Conservation (phyloP, 2,329 filamentous ascomycete genomes). For the Xylariaceae sp. region DNA sequence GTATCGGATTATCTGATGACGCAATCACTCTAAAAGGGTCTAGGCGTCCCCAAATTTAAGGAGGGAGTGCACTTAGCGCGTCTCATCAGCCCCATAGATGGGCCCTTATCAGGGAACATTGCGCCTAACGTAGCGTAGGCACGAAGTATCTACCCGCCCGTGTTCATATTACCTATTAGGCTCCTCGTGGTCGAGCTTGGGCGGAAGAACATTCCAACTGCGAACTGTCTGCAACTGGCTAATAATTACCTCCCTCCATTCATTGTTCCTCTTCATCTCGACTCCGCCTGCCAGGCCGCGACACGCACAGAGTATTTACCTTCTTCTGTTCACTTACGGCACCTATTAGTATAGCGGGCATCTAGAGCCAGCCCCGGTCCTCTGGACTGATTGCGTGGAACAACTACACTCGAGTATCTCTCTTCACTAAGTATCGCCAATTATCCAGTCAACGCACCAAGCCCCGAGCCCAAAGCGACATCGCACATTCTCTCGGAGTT, state of each 20-base stretch:
- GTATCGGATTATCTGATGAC: constrained; percentile 23
- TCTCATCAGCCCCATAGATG: constrained; percentile 4
- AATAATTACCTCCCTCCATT: background rate
- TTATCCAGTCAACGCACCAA: background rate
- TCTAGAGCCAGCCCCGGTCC: background rate
- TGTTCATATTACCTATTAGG: background rate
- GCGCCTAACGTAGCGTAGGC: too few species aligned
- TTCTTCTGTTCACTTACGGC: background rate
- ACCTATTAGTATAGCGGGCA: background rate
- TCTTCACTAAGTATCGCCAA: constrained; percentile 2
- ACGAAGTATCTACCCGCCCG: too few species aligned
- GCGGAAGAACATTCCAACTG: background rate
- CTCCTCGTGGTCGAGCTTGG: background rate
- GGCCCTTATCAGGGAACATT: background rate
- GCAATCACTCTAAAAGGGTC: constrained; percentile 15
- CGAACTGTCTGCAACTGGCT: background rate
- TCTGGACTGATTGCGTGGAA: background rate
- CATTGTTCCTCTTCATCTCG: background rate
- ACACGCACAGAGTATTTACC: background rate
- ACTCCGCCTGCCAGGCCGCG: background rate
- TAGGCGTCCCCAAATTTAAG: too few species aligned
- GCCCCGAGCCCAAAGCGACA: background rate
- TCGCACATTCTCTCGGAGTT: constrained; percentile 1
- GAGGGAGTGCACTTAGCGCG: background rate
- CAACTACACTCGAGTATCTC: background rate